phyloP scores from a whole-genome alignment of 805 yeast genomes.

The Candida tammaniensis region DNA sequence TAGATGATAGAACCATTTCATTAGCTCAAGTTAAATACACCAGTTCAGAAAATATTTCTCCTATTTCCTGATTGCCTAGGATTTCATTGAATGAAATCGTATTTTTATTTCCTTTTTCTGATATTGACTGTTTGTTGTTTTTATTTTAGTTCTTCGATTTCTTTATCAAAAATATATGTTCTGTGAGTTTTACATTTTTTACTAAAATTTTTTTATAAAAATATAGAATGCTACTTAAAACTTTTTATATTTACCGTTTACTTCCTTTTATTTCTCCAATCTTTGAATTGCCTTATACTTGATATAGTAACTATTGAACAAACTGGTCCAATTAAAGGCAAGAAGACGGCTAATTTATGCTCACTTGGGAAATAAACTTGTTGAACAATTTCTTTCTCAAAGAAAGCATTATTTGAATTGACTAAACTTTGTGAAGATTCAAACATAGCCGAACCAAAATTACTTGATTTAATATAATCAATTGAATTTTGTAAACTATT shows the following conservation, averaged over 20 bases:
- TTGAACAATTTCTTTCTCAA: conserved; percentile 92
- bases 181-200: too few relatives aligned
- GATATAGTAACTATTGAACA: conserved; percentile 60
- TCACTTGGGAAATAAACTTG: conserved; percentile 94
- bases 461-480: conserved; percentile 20
- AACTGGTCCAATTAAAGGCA: conserved; percentile 88
- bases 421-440: conserved; percentile 55
- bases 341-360: conserved; percentile 89
- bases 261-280: conserved; percentile 4
- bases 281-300: conserved; percentile 31
- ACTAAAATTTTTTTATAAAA: too few relatives aligned
- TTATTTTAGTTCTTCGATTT: background rate
- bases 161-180: too few relatives aligned
- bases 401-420: conserved; percentile 74
- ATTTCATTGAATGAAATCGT: background rate
- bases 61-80: conserved; percentile 1
- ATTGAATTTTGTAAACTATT: conserved; percentile 38
- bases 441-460: conserved; percentile 28
- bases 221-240: too few relatives aligned
- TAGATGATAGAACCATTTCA: conserved; percentile 54
- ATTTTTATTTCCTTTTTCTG: background rate
- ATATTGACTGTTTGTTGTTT: background rate
- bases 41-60: conserved; percentile 28
- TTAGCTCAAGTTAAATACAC: conserved; percentile 39
- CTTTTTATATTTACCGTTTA: too few relatives aligned